Evolutionary conservation across 2,329 filamentous ascomycete genomes (phyloP), one percentile per base, ranked within the genome.

Genomic region (Acarospora socialis): DNA sequence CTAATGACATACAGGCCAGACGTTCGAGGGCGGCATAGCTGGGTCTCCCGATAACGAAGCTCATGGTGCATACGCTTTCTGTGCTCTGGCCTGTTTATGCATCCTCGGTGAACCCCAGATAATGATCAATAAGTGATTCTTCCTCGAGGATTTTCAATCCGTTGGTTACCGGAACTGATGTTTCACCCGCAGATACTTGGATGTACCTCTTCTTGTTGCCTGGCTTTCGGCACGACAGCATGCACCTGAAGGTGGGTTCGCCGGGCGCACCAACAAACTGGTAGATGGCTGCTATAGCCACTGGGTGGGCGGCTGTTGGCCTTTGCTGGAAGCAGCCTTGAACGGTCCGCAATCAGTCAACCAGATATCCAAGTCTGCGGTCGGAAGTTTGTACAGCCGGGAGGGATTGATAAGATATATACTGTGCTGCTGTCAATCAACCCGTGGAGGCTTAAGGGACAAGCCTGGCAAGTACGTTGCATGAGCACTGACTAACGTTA

Each of bases 231-330:
- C 81, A 26, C 77, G 84, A 37, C 90, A 98, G 55, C 81, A 87
- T 53, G 74, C 76, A 18, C 90, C 87, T 3, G 90, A 95, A 54
- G 86, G 86, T 42, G 90, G 90, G 21, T 86, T 93, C 50, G 80
- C 82, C 23, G 90, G 90, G 39, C 78, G 90, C 45, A 93, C 87
- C 17, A 95, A 95, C 65, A 98, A 98, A 60, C 68, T 98, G 19
- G 90, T 95, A 19, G 90, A 98, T 55, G 90, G 87, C 27, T 98
- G 90, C 60, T 98, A 98, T 61, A 92, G 82, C 52, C 87, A 94
- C 57, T 98, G 90, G 90, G 79, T 93, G 20, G 90, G 90, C 33
- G 81, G 80, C 33, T 95, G 86, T 60, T 98, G 86, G 82, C 78
- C 87, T 27, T 59, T 98, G 42, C 65, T 95, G 44, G 80, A 94